These are phyloP conservation scores for Fragosphaeria purpurea DNA, from an alignment of 2,329 filamentous ascomycete species.

Conservation along the genomic window DNA sequence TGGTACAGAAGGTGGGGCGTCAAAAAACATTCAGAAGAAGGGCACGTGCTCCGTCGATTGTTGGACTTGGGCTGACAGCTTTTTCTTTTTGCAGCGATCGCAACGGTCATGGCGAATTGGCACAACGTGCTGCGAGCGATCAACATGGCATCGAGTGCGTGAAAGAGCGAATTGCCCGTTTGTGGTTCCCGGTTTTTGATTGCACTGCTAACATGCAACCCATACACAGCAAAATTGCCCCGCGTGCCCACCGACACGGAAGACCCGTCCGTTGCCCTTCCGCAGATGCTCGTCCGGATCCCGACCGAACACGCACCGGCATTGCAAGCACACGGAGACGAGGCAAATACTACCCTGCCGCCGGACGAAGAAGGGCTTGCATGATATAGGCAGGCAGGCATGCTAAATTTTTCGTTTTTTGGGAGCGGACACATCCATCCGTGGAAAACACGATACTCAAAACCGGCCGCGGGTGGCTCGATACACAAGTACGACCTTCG, in stretches of 20 bases:
- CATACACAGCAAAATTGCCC: slow-evolving; percentile 54
- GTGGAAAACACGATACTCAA: too few species aligned
- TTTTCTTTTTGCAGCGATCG: slow-evolving; percentile 49
- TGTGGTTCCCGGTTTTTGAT: not conserved
- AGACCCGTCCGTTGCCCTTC: slow-evolving; percentile 41
- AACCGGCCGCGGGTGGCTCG: too few species aligned
- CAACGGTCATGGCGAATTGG: slow-evolving; percentile 79
- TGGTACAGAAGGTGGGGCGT: slow-evolving; percentile 60
- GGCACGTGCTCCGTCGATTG: too few species aligned
- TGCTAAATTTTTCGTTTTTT: not conserved
- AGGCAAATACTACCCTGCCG: slow-evolving; percentile 33
- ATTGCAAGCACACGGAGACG: slow-evolving; percentile 51
- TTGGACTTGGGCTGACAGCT: slow-evolving; percentile 8
- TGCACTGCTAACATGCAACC: not conserved
- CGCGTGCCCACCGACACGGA: slow-evolving; percentile 40
- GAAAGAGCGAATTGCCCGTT: too few species aligned
- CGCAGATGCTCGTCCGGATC: slow-evolving; percentile 75
- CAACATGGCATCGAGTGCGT: slow-evolving; percentile 72
- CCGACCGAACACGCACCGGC: slow-evolving; percentile 67
- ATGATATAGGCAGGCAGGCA: not conserved
- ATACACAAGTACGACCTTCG: not conserved
- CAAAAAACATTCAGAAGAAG: too few species aligned
- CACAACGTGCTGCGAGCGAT: slow-evolving; percentile 77
- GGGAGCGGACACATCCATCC: too few species aligned
- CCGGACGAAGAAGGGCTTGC: slow-evolving; percentile 14